These are phyloP conservation scores for Bruguiera parviflora DNA, from an alignment of 345 rosid genomes.

Conservation along the genomic window DNA sequence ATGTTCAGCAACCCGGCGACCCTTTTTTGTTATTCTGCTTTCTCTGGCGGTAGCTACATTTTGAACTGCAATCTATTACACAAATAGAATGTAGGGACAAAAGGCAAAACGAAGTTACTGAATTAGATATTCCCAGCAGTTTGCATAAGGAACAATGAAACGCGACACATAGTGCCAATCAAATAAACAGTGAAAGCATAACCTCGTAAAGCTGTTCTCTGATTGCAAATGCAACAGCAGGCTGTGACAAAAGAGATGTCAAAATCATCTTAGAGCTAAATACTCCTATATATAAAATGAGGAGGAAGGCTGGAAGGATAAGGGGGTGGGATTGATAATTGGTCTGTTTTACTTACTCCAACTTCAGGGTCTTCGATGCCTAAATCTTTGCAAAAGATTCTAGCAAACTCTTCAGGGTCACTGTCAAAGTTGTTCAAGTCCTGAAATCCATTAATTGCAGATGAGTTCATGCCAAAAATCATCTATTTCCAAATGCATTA, in stretches of 20 bases:
- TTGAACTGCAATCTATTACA: slow-evolving; percentile 72
- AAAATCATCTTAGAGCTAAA: neutral
- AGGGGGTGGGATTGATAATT: neutral
- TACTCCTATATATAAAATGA: neutral
- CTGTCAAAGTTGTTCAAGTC: slow-evolving; percentile 90
- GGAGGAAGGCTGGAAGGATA: neutral
- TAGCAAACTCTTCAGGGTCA: slow-evolving; percentile 91
- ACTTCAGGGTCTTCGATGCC: slow-evolving; percentile 89
- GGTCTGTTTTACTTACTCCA: slow-evolving; percentile 52
- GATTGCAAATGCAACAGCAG: slow-evolving; percentile 91
- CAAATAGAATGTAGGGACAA: neutral
- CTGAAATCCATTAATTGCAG: slow-evolving; percentile 32
- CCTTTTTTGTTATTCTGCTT: slow-evolving; percentile 78
- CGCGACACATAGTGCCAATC: slow-evolving; percentile 2
- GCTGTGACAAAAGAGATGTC: slow-evolving; percentile 43
- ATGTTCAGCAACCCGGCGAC: slow-evolving; percentile 76
- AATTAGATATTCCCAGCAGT: neutral
- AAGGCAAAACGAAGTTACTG: slow-evolving; percentile 2
- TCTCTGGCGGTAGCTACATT: slow-evolving; percentile 87
- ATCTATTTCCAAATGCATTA: neutral
- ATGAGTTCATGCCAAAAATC: neutral
- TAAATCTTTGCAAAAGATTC: slow-evolving; percentile 82
- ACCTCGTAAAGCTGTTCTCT: slow-evolving; percentile 98
- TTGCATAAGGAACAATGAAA: neutral
- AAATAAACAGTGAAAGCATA: neutral